These are phyloP conservation scores for Solanum acaule DNA, from an alignment of 257 asterid species.

Conservation along the genomic window DNA sequence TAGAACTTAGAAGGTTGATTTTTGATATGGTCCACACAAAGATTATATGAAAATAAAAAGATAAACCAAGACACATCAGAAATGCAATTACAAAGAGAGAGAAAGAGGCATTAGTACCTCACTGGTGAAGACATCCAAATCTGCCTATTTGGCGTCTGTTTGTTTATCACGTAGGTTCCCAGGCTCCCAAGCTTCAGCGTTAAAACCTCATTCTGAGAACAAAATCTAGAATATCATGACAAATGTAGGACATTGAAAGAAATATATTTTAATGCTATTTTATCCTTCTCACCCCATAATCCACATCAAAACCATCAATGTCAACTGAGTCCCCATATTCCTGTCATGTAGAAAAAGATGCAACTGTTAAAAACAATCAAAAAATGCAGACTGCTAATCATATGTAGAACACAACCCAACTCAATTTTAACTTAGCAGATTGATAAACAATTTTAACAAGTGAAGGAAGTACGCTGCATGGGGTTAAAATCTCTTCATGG, in stretches of 20 bases:
- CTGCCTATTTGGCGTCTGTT: slow-evolving; percentile 89
- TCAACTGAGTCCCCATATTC: slow-evolving; percentile 84
- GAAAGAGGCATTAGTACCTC: slow-evolving; percentile 33
- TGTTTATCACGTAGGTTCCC: slow-evolving; percentile 93
- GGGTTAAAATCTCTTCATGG: neutral
- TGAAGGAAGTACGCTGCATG: neutral
- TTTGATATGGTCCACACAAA: neutral
- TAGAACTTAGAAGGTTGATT: neutral
- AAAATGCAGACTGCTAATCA: neutral
- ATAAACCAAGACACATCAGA: neutral
- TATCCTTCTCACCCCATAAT: slow-evolving; percentile 65
- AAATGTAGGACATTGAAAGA: neutral
- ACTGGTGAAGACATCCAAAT: slow-evolving; percentile 98
- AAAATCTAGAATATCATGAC: slow-evolving; percentile 4
- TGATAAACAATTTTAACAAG: neutral
- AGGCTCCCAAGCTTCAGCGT: slow-evolving; percentile 75
- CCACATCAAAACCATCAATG: slow-evolving; percentile 72
- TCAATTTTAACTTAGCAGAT: neutral
- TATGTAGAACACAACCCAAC: neutral
- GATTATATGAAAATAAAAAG: neutral
- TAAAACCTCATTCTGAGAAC: slow-evolving; percentile 71
- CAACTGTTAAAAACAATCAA: neutral
- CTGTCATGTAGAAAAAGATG: slow-evolving; percentile 20
- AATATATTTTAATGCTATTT: neutral
- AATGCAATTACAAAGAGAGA: neutral